A percentile compares a stretch with the other conserved stretches of the same genome.
phyloP scores from a whole-genome alignment of 768 basidiomycete genomes.

The Rhizopogon roseolus region DNA sequence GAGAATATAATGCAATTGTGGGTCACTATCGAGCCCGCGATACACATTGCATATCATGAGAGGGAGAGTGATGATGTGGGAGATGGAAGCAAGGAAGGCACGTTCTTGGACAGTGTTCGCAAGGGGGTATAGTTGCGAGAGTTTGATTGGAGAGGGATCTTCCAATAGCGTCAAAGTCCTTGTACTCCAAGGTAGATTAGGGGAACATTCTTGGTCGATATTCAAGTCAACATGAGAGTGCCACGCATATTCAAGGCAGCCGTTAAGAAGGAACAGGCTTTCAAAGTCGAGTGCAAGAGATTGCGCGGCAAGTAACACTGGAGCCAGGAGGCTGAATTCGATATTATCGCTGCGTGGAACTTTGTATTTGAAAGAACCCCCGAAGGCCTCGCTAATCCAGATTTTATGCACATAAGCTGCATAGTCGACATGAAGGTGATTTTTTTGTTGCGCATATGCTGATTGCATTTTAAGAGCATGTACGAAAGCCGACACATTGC shows the following conservation, averaged over 20 bases:
- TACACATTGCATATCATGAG: too few species aligned
- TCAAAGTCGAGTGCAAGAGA: conserved; percentile 26
- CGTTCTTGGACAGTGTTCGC: conserved; percentile 22
- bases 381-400: conserved; percentile 23
- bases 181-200: conserved; percentile 10
- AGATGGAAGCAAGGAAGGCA: conserved; percentile 29
- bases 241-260: conserved; percentile 19
- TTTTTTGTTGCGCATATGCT: conserved; percentile 4
- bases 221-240: not conserved
- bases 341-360: conserved; percentile 8
- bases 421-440: conserved; percentile 30
- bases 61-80: conserved; percentile 29
- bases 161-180: conserved; percentile 26
- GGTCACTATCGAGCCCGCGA: too few species aligned
- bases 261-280: conserved; percentile 29
- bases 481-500: conserved; percentile 21
- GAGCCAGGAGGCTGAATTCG: conserved; percentile 10
- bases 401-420: conserved; percentile 25
- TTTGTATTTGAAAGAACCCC: not conserved
- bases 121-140: conserved; percentile 29
- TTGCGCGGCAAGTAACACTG: not conserved
- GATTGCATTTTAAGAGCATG: conserved; percentile 24
- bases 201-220: conserved; percentile 14
- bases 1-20: too few species aligned
- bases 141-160: conserved; percentile 5